Evolutionary conservation across 495 filamentous ascomycete genomes (phyloP), one percentile per base, ranked within the genome.

Genomic region (Sabuloglossum arenarium): DNA sequence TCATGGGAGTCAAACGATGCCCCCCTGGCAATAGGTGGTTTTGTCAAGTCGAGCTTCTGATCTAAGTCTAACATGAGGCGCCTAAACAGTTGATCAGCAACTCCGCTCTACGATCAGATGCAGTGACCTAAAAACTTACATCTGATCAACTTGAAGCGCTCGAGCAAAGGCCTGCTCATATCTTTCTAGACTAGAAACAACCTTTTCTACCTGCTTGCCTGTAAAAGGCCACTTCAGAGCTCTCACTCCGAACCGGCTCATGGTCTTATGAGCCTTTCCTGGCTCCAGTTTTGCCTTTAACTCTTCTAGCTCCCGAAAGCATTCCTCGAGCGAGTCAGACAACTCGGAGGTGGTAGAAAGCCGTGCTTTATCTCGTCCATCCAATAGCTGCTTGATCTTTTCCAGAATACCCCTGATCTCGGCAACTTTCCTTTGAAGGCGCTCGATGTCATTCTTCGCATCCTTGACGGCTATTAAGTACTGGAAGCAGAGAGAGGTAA

Each of bases 71-170:
- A 12, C 34, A 39, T 16, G 34, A 39, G 34, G 12, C 34, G 6
- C 34, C 34, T 39, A 39, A 39, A 39, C 16, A 39, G 8, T 16
- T 39, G 6, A 39, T 39, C 6, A 39, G 34, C 12, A 5, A 39
- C 14, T 16, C 34, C 16, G 6, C 6, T 39, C 2, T 12, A 39
- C 34, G 12, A 16, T 12, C 6, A 39, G 34, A 39, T 9, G 16
- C 16, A 12, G 16, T 5, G 16, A 12, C 6, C 16, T 5, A 39
- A 39, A 12, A 50, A 59, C 67, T 56, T 68, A 71, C 71, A 57
- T 63, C 61, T 70, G 66, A 65, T 72, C 66, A 39, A 70, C 57
- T 58, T 67, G 58, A 43, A 74, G 63, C 24, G 67, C 61, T 24
- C 70, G 58, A 46, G 31, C 58, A 51, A 75, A 63, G 10, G 62